Percentiles rank a stretch among this genome's conserved stretches.
Conservation (phyloP, 805 yeast species). For the Pichia ethanolica region DNA sequence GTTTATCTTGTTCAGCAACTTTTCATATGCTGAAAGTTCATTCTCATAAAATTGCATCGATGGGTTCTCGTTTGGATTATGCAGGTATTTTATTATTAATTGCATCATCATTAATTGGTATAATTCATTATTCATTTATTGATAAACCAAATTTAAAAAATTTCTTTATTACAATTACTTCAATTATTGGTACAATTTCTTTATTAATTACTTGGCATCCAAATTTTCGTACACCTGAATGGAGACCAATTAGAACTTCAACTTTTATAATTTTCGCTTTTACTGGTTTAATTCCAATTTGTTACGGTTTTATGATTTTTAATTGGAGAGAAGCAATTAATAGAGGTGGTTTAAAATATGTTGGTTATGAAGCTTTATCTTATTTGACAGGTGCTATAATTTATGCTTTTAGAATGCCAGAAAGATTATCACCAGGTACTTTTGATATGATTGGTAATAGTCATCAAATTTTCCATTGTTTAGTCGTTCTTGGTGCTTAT, state of each 20-base stretch:
- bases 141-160: conserved; percentile 34
- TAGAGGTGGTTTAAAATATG: conserved; percentile 54
- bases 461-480: conserved; percentile 75
- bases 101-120: conserved; percentile 37
- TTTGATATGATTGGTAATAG: conserved; percentile 73
- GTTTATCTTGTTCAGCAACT: conserved; percentile 41
- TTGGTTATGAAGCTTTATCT: conserved; percentile 61
- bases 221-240: conserved; percentile 58
- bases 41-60: conserved; percentile 33
- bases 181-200: conserved; percentile 53
- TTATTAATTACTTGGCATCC: conserved; percentile 56
- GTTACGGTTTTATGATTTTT: conserved; percentile 40
- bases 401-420: conserved; percentile 78
- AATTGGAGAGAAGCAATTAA: conserved; percentile 43
- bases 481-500: conserved; percentile 70
- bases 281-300: conserved; percentile 65
- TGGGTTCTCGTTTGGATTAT: conserved; percentile 48
- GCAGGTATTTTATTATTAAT: conserved; percentile 48
- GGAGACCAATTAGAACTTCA: conserved; percentile 69
- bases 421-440: conserved; percentile 51
- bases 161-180: conserved; percentile 38
- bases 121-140: conserved; percentile 33
- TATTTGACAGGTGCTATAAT: conserved; percentile 75
- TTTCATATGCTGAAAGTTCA: conserved; percentile 48
- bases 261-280: conserved; percentile 79